These are phyloP conservation scores for Vachellia collinsii DNA, from an alignment of 306 rosid species.

Conservation along the genomic window DNA sequence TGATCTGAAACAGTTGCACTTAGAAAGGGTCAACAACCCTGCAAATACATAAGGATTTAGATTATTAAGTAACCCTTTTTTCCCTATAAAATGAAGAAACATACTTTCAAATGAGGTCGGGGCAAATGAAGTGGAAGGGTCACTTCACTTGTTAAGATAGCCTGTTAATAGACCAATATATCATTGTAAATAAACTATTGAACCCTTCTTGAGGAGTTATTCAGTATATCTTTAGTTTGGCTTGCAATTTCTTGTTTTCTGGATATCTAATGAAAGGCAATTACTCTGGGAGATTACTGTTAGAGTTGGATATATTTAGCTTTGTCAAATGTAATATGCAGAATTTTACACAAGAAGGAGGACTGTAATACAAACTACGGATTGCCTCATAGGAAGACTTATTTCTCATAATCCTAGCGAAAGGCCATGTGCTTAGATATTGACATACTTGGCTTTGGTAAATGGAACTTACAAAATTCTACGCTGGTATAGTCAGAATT, in stretches of 20 bases:
- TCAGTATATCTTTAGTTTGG: slow-evolving; percentile 47
- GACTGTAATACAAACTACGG: slow-evolving; percentile 4
- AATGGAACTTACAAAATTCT: background rate
- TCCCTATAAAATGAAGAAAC: slow-evolving; percentile 26
- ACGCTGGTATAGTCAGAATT: background rate
- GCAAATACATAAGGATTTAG: slow-evolving; percentile 32
- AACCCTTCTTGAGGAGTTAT: slow-evolving; percentile 34
- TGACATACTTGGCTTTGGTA: background rate
- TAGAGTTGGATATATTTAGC: slow-evolving; percentile 33
- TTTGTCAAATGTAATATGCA: slow-evolving; percentile 31
- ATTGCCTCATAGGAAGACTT: slow-evolving; percentile 26
- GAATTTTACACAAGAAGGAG: slow-evolving; percentile 19
- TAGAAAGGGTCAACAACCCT: slow-evolving; percentile 35
- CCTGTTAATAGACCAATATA: slow-evolving; percentile 26
- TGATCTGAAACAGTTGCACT: slow-evolving; percentile 42
- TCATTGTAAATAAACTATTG: slow-evolving; percentile 28
- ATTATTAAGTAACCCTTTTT: slow-evolving; percentile 34
- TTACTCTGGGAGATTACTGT: slow-evolving; percentile 33
- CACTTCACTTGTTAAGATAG: slow-evolving; percentile 52
- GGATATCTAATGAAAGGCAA: slow-evolving; percentile 43
- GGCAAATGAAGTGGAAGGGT: slow-evolving; percentile 44
- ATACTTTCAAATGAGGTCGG: slow-evolving; percentile 36
- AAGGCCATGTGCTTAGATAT: background rate
- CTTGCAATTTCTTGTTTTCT: slow-evolving; percentile 49
- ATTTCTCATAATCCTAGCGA: background rate